A percentile compares a stretch with the other conserved stretches of the same genome.
phyloP scores from a whole-genome alignment of 1,139 yeast species.

The Ogataea hybrid region DNA sequence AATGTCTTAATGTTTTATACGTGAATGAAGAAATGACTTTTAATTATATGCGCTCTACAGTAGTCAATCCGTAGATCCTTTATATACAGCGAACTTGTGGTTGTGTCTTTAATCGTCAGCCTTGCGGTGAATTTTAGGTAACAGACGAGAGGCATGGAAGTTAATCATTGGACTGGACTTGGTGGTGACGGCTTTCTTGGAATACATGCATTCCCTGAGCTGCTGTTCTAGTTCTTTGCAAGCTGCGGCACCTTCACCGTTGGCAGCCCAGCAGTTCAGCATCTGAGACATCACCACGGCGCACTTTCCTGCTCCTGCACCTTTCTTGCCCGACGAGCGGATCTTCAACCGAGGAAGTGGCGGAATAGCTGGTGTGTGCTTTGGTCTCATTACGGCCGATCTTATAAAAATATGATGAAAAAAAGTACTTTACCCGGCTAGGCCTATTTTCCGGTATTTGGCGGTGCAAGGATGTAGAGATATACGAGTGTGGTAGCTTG shows the following conservation, averaged over 20 bases:
- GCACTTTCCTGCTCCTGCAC: conserved; percentile 59
- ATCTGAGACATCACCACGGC: conserved; percentile 79
- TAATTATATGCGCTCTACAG: no score
- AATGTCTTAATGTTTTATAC: no score
- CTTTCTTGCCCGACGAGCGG: conserved; percentile 53
- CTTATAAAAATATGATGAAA: neutral
- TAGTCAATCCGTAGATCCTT: no score
- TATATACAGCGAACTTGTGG: conserved; percentile 4
- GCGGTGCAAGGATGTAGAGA: neutral
- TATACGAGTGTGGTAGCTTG: neutral
- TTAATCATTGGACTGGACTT: conserved; percentile 57
- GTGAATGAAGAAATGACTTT: no score
- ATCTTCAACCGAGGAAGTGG: conserved; percentile 75
- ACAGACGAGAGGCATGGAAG: conserved; percentile 80
- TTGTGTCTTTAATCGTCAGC: conserved; percentile 16
- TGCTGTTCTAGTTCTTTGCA: conserved; percentile 65
- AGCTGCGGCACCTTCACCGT: conserved; percentile 73
- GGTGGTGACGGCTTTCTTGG: conserved; percentile 41
- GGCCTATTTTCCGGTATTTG: neutral
- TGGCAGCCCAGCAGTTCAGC: conserved; percentile 94
- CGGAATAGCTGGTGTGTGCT: conserved; percentile 44
- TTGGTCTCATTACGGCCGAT: conserved; percentile 18
- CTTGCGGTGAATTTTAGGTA: conserved; percentile 56
- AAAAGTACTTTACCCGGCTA: conserved; percentile 9
- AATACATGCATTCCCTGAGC: conserved; percentile 53